Conservation (phyloP, 768 basidiomycete genomes). For the Trametes maxima region DNA sequence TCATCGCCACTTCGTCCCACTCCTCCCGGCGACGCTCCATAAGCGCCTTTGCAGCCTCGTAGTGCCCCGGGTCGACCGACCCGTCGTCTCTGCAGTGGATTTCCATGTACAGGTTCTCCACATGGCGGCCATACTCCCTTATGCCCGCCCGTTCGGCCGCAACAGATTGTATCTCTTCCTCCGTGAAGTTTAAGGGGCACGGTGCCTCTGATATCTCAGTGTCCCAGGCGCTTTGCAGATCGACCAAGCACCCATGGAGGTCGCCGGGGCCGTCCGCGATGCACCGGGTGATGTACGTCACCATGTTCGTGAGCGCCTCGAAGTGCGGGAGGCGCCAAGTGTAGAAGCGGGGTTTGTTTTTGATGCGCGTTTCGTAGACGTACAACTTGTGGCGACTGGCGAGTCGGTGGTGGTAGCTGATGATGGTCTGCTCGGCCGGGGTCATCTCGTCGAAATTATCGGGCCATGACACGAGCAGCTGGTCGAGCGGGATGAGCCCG, state of each 20-base stretch:
- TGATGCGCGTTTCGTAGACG: background rate
- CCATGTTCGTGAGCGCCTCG: background rate
- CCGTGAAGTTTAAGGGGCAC: conserved; percentile 9
- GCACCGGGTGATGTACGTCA: conserved; percentile 5
- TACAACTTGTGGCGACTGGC: background rate
- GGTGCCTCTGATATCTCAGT: conserved; percentile 2
- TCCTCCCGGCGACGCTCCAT: conserved; percentile 3
- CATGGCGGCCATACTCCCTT: conserved; percentile 3
- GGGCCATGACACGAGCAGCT: conserved; percentile 1
- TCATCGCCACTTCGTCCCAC: conserved; percentile 12
- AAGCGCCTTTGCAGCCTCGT: background rate
- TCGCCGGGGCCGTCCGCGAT: conserved; percentile 5
- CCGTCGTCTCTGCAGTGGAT: background rate
- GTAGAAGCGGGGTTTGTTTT: background rate
- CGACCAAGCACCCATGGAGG: background rate
- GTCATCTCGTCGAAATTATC: background rate
- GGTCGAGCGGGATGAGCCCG: background rate
- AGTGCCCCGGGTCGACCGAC: background rate
- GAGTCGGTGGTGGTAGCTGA: conserved; percentile 2
- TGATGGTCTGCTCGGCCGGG: background rate
- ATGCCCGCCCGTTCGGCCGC: background rate
- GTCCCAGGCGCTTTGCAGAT: background rate
- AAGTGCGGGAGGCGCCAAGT: background rate
- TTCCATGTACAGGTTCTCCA: background rate
- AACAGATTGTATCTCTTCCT: background rate